phyloP scores from a whole-genome alignment of 2,329 filamentous ascomycete genomes.

The Fusarium caatingaense region DNA sequence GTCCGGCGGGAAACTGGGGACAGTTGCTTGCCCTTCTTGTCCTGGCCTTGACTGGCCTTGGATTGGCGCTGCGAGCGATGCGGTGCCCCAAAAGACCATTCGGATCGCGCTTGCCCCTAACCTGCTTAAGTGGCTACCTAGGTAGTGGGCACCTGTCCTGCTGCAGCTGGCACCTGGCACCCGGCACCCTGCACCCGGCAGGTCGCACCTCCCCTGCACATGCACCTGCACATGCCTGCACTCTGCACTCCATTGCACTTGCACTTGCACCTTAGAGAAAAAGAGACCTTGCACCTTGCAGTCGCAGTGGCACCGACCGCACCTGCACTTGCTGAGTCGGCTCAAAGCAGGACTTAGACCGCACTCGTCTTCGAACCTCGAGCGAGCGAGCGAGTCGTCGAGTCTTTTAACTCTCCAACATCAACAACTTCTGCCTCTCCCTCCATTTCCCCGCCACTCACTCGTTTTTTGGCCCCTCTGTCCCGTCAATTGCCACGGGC shows the following conservation, averaged over 20 bases:
- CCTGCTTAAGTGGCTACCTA: conserved; percentile 38
- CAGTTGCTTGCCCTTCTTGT: conserved; percentile 31
- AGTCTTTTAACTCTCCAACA: conserved; percentile 44
- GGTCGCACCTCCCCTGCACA: conserved; percentile 37
- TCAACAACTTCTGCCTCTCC: conserved; percentile 44
- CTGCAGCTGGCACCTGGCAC: conserved; percentile 41
- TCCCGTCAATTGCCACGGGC: conserved; percentile 51
- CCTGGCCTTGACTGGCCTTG: conserved; percentile 4
- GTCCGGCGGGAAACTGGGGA: conserved; percentile 32
- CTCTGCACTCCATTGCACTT: conserved; percentile 35
- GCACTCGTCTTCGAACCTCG: conserved; percentile 45
- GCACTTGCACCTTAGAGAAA: conserved; percentile 22
- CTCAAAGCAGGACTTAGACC: conserved; percentile 47
- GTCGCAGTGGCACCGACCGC: conserved; percentile 37
- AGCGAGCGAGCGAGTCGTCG: conserved; percentile 8
- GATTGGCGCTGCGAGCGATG: conserved; percentile 33
- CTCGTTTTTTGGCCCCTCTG: conserved; percentile 40
- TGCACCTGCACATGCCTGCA: conserved; percentile 19
- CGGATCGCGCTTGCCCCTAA: conserved; percentile 40
- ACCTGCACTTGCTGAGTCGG: conserved; percentile 45
- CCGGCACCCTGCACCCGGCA: conserved; percentile 42
- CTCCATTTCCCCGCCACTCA: conserved; percentile 40
- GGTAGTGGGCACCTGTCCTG: conserved; percentile 39
- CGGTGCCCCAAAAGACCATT: conserved; percentile 12
- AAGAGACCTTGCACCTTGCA: conserved; percentile 11